Conservation (phyloP, 163 green algal genomes). For the Chlorella variabilis region DNA sequence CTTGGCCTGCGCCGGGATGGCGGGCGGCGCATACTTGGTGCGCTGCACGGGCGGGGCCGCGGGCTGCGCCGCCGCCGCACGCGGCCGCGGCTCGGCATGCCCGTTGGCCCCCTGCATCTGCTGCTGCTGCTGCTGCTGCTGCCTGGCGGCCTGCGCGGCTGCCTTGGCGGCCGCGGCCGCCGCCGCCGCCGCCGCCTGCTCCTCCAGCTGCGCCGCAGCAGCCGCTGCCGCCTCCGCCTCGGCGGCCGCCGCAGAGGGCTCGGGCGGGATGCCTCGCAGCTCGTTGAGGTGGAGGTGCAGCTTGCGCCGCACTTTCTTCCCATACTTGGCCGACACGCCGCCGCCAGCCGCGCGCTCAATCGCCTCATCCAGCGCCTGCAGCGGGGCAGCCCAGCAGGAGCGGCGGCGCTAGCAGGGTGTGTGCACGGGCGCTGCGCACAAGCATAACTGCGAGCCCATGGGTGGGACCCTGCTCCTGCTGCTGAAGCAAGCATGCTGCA, state of each 20-base stretch:
- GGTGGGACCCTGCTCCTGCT: too few relatives aligned
- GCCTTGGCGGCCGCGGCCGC: not conserved
- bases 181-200: not conserved
- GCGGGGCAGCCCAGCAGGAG: not conserved
- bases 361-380: constrained; percentile 38
- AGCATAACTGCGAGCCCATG: too few relatives aligned
- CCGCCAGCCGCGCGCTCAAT: constrained; percentile 36
- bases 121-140: constrained; percentile 28
- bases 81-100: not conserved
- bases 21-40: constrained; percentile 10
- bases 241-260: not conserved
- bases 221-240: not conserved
- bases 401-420: too few relatives aligned
- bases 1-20: not conserved
- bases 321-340: constrained; percentile 58
- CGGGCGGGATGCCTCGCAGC: constrained; percentile 27
- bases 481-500: too few relatives aligned
- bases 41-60: not conserved
- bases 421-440: too few relatives aligned
- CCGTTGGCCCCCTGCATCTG: constrained; percentile 1
- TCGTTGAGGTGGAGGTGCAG: constrained; percentile 44
- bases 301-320: constrained; percentile 57
- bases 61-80: not conserved
- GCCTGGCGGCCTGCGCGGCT: not conserved
- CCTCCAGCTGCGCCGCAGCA: not conserved